phyloP scores from a whole-genome alignment of 768 basidiomycete species.

The Serendipita sp. region DNA sequence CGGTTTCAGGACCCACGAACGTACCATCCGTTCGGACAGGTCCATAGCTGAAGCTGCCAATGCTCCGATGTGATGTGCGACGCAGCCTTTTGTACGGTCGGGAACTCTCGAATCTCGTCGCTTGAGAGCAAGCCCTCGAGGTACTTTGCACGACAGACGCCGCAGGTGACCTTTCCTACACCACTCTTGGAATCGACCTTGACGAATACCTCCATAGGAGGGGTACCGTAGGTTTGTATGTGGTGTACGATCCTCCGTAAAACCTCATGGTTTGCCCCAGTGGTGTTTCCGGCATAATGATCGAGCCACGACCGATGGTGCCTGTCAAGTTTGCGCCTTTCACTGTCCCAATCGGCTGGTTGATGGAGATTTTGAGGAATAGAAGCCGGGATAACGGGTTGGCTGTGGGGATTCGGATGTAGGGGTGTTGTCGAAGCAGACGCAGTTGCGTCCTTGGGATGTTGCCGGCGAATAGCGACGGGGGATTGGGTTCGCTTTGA shows the following conservation, averaged over 20 bases:
- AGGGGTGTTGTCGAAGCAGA: too few species aligned
- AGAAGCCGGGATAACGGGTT: too few species aligned
- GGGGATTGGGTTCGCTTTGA: too few species aligned
- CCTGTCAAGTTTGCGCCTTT: not conserved
- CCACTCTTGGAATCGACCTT: not conserved
- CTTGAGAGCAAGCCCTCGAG: not conserved
- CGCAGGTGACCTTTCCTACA: not conserved
- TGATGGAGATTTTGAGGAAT: too few species aligned
- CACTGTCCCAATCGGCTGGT: too few species aligned
- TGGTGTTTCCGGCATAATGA: not conserved
- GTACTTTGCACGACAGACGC: not conserved
- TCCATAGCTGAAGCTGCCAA: too few species aligned
- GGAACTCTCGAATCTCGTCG: not conserved
- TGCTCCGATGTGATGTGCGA: too few species aligned
- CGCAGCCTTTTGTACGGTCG: not conserved
- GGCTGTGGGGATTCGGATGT: too few species aligned
- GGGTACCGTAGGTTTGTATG: not conserved
- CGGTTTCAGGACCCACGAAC: too few species aligned
- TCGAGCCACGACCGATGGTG: not conserved
- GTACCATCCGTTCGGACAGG: too few species aligned
- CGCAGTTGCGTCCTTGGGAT: too few species aligned
- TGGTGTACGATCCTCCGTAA: not conserved
- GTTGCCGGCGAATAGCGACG: too few species aligned
- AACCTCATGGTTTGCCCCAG: not conserved
- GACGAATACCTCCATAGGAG: not conserved